Percentiles rank a stretch among this genome's conserved stretches.
These are phyloP conservation scores for Solanum tacnaense DNA, from an alignment of 257 asterid species.

Conservation along the genomic window DNA sequence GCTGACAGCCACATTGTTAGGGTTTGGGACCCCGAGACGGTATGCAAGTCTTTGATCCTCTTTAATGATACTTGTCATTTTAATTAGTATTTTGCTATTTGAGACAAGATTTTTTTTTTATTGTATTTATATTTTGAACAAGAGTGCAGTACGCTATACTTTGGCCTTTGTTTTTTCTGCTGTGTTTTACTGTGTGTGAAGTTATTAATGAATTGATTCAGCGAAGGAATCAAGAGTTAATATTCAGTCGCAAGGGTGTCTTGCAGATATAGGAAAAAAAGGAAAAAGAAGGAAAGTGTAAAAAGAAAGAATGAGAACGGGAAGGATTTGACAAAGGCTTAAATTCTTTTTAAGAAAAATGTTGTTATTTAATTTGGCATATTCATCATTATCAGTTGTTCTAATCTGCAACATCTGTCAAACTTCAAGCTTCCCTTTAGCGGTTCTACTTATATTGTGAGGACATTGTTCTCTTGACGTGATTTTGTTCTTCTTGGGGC, in stretches of 20 bases:
- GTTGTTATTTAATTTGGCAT: neutral
- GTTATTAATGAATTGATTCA: neutral
- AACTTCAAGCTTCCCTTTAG: neutral
- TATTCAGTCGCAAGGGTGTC: neutral
- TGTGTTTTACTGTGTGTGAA: neutral
- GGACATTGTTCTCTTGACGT: neutral
- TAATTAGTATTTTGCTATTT: neutral
- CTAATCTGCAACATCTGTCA: neutral
- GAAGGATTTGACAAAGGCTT: neutral
- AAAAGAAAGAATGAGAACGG: neutral
- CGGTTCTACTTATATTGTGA: neutral
- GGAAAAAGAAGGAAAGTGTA: neutral
- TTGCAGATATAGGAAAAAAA: neutral
- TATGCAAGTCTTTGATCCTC: slow-evolving; percentile 21
- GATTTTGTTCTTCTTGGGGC: neutral
- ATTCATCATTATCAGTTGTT: neutral
- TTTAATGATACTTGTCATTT: neutral
- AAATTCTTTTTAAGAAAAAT: neutral
- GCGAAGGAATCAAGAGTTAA: neutral
- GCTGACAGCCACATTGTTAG: slow-evolving; percentile 81
- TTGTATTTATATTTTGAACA: neutral
- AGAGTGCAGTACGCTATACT: neutral
- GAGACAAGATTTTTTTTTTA: neutral
- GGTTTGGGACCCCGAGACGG: slow-evolving; percentile 89
- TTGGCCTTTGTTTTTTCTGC: neutral